Percentiles rank a stretch among this genome's conserved stretches.
Evolutionary conservation across 164 flowering plant genomes (phyloP).

Genomic region (Umbilicus rupestris): DNA sequence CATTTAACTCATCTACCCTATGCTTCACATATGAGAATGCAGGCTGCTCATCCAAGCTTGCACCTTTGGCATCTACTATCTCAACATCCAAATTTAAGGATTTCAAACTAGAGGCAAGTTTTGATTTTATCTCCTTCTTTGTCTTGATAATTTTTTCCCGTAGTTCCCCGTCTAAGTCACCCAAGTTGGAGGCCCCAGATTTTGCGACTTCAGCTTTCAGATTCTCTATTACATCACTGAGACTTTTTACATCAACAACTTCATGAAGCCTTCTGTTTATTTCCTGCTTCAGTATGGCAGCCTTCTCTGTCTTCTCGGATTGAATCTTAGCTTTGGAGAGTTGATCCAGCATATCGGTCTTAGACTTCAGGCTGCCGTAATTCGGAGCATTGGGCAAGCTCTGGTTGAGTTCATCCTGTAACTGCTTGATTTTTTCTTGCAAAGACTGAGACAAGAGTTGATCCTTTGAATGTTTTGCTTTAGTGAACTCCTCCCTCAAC

Average conservation of each 20-base stretch:
- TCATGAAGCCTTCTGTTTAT: slow-evolving; percentile 41
- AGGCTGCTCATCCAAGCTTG: slow-evolving; percentile 15
- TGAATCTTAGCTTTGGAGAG: slow-evolving; percentile 34
- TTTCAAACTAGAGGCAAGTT: slow-evolving; percentile 30
- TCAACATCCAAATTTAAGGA: slow-evolving; percentile 42
- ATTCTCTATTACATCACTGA: slow-evolving; percentile 39
- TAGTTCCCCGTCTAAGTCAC: slow-evolving; percentile 30
- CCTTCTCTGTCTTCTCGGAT: slow-evolving; percentile 28
- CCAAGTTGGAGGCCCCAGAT: slow-evolving; percentile 25
- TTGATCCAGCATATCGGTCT: slow-evolving; percentile 61
- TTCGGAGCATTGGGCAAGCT: slow-evolving; percentile 54
- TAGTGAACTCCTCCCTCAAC: slow-evolving; percentile 39
- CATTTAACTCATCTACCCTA: slow-evolving; percentile 35
- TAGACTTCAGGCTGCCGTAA: slow-evolving; percentile 38
- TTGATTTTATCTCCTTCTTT: slow-evolving; percentile 43
- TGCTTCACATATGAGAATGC: slow-evolving; percentile 19
- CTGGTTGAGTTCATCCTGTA: slow-evolving; percentile 39
- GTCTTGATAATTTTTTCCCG: slow-evolving; percentile 36
- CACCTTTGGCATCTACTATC: slow-evolving; percentile 18
- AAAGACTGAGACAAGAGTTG: slow-evolving; percentile 26
- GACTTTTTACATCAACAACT: slow-evolving; percentile 30
- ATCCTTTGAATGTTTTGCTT: slow-evolving; percentile 30
- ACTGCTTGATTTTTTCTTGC: slow-evolving; percentile 38
- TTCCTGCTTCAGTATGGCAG: slow-evolving; percentile 30
- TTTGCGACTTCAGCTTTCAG: slow-evolving; percentile 34